These are phyloP conservation scores for Prunus salicina DNA, from an alignment of 306 rosid species.

Conservation along the genomic window DNA sequence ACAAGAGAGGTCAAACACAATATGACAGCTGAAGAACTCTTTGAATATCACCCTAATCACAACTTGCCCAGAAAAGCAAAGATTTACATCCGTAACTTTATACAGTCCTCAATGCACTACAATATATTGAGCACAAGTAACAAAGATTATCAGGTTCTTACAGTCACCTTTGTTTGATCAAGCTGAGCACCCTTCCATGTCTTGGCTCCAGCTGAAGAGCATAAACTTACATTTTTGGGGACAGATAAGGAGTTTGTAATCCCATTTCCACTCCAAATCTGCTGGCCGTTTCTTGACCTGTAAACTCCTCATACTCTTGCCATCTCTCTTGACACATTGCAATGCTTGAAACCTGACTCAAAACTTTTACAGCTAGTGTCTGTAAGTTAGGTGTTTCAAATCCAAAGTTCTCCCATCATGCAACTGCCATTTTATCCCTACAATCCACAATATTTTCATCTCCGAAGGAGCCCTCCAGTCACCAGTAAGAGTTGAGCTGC, in stretches of 20 bases:
- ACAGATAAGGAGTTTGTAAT: constrained; percentile 8
- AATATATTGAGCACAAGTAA: not conserved
- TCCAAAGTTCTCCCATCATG: constrained; percentile 68
- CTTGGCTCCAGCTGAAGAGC: constrained; percentile 16
- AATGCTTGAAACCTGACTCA: constrained; percentile 57
- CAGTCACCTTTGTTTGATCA: constrained; percentile 7
- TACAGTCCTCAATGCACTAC: not conserved
- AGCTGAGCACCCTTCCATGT: constrained; percentile 13
- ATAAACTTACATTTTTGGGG: not conserved
- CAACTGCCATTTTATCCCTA: constrained; percentile 46
- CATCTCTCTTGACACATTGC: constrained; percentile 46
- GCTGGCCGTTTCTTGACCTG: constrained; percentile 22
- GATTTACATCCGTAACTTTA: not conserved
- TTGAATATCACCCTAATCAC: not conserved
- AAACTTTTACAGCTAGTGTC: constrained; percentile 50
- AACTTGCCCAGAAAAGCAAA: not conserved
- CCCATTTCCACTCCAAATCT: constrained; percentile 31
- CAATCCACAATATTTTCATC: constrained; percentile 52
- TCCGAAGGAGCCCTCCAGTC: constrained; percentile 42
- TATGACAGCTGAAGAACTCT: not conserved
- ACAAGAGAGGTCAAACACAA: not conserved
- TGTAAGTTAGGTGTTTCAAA: constrained; percentile 42
- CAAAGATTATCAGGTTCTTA: constrained; percentile 5
- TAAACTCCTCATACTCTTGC: constrained; percentile 33
- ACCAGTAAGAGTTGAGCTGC: constrained; percentile 60